Conservation (phyloP, 2,329 filamentous ascomycete species). For the Cadophora luteo-olivacea region DNA sequence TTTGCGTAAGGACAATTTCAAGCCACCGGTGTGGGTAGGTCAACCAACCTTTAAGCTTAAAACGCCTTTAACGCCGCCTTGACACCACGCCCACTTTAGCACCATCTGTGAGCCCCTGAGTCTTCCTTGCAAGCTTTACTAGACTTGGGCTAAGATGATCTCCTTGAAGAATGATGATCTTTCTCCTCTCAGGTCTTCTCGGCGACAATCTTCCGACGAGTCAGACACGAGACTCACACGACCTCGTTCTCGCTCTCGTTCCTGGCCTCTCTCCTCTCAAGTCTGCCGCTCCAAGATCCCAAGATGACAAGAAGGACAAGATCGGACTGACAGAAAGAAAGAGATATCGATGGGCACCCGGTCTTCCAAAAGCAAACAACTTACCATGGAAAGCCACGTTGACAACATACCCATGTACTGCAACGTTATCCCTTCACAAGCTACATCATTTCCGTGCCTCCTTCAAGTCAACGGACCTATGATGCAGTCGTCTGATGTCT, state of each 20-base stretch:
- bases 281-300: neutral
- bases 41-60: conserved; percentile 23
- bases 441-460: neutral
- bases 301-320: neutral
- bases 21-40: too few species aligned
- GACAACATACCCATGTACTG: neutral
- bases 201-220: conserved; percentile 23
- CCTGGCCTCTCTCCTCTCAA: neutral
- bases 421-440: conserved; percentile 23
- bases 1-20: neutral
- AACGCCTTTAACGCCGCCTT: conserved; percentile 17
- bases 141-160: too few species aligned
- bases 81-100: neutral
- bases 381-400: conserved; percentile 1
- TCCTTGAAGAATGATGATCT: conserved; percentile 6
- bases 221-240: conserved; percentile 19
- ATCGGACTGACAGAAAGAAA: neutral
- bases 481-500: conserved; percentile 26
- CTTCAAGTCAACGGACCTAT: neutral
- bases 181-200: neutral
- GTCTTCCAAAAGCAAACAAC: conserved; percentile 7
- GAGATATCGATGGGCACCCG: neutral
- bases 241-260: conserved; percentile 2
- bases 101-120: neutral
- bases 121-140: neutral